Conservation (phyloP, 257 asterid genomes). For the Scutellaria barbata region DNA sequence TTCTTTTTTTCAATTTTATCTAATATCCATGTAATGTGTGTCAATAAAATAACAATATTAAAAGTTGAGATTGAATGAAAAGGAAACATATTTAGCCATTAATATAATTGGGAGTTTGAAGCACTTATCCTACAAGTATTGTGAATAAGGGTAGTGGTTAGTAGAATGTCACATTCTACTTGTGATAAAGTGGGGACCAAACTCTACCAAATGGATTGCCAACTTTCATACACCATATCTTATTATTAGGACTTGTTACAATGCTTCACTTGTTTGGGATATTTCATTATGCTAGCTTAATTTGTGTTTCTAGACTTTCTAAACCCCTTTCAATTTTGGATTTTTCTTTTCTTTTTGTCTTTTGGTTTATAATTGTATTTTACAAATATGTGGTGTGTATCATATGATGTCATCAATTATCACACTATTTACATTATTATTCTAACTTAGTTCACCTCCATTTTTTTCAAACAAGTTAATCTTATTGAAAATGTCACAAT, state of each 20-base stretch:
- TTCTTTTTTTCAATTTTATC: too few species aligned
- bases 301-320: background rate
- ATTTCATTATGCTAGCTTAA: background rate
- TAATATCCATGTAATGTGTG: background rate
- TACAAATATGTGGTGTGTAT: too few species aligned
- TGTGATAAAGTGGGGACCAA: constrained; percentile 51
- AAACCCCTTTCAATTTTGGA: background rate
- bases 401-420: too few species aligned
- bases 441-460: too few species aligned
- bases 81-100: background rate
- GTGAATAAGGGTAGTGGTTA: constrained; percentile 39
- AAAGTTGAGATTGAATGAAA: constrained; percentile 4
- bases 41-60: background rate
- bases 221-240: constrained; percentile 25
- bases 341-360: background rate
- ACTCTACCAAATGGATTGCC: constrained; percentile 30
- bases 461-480: too few species aligned
- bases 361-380: background rate
- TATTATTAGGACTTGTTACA: background rate
- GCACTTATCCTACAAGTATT: constrained; percentile 33
- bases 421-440: too few species aligned
- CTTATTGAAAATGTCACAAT: too few species aligned
- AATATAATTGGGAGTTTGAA: constrained; percentile 22
- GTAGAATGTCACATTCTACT: constrained; percentile 48
- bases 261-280: background rate